Evolutionary conservation across 23 red algal genomes (phyloP).

Genomic region (Gracilariopsis chorda): DNA sequence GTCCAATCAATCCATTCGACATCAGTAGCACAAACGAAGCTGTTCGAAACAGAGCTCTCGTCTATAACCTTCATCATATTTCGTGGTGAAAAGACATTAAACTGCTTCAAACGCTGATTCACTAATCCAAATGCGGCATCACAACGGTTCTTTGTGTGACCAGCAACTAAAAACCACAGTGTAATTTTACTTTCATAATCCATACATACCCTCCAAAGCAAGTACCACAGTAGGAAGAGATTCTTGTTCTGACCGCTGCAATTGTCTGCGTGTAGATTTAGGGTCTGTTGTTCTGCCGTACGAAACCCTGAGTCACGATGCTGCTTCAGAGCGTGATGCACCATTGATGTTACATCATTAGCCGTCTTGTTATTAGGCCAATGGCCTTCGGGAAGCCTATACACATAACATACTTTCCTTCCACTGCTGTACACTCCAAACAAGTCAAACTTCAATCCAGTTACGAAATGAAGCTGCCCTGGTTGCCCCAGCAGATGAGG

Average conservation of each 20-base stretch:
- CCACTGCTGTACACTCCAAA: constrained; percentile 31
- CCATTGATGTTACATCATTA: not conserved
- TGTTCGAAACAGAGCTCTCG: not conserved
- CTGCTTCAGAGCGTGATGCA: not conserved
- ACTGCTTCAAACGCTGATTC: not conserved
- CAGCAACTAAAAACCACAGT: constrained; percentile 32
- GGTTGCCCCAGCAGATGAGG: constrained; percentile 9
- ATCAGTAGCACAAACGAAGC: not conserved
- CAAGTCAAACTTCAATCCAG: constrained; percentile 54
- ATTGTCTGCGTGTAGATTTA: constrained; percentile 37
- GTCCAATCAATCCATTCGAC: constrained; percentile 1
- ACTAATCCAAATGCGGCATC: constrained; percentile 26
- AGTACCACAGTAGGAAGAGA: constrained; percentile 18
- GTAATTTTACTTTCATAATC: not conserved
- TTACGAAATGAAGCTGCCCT: constrained; percentile 49
- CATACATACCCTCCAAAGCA: not conserved
- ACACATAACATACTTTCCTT: not conserved
- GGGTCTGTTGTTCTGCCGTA: not conserved
- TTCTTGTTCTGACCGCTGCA: constrained; percentile 44
- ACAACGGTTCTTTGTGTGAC: constrained; percentile 34
- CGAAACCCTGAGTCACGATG: not conserved
- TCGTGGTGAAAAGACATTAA: not conserved
- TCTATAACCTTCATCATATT: constrained; percentile 34
- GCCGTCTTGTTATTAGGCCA: constrained; percentile 16
- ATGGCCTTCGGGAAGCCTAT: constrained; percentile 13